Conservation (phyloP, 2,329 filamentous ascomycete species). For the Verticillium albo-atrum region DNA sequence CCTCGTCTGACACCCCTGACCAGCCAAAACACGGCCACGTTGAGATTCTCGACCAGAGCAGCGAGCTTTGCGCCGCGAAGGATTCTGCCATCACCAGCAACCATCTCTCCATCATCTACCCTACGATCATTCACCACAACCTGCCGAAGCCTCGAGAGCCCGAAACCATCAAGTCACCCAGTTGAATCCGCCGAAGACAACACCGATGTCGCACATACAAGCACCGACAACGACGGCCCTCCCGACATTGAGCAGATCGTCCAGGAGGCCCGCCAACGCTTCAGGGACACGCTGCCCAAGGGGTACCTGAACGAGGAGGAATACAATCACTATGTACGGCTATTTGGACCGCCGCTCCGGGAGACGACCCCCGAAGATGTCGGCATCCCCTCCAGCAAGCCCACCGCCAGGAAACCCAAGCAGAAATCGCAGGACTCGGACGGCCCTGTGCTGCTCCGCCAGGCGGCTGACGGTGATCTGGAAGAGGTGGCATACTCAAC, state of each 20-base stretch:
- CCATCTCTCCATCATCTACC: constrained; percentile 1
- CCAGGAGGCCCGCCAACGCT: constrained; percentile 66
- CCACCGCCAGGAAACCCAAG: constrained; percentile 11
- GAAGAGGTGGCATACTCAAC: constrained; percentile 55
- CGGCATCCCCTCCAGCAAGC: constrained; percentile 35
- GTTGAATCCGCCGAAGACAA: neutral
- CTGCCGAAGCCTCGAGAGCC: neutral
- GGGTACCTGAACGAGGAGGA: constrained; percentile 67
- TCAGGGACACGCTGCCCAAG: constrained; percentile 71
- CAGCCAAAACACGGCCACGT: neutral
- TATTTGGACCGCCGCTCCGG: constrained; percentile 73
- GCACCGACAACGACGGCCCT: neutral
- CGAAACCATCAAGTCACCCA: neutral
- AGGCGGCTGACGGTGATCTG: constrained; percentile 50
- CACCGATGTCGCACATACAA: constrained; percentile 12
- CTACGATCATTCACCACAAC: constrained; percentile 4
- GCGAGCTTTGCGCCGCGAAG: constrained; percentile 1
- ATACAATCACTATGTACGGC: constrained; percentile 68
- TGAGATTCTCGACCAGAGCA: neutral
- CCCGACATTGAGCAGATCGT: constrained; percentile 58
- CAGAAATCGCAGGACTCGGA: constrained; percentile 4
- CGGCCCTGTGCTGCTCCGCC: constrained; percentile 41
- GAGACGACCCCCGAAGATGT: constrained; percentile 57
- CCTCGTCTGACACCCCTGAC: constrained; percentile 2
- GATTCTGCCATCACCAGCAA: neutral